Conservation (phyloP, 176 grass and related monocot genomes). For the Chrysopogon serrulatus region DNA sequence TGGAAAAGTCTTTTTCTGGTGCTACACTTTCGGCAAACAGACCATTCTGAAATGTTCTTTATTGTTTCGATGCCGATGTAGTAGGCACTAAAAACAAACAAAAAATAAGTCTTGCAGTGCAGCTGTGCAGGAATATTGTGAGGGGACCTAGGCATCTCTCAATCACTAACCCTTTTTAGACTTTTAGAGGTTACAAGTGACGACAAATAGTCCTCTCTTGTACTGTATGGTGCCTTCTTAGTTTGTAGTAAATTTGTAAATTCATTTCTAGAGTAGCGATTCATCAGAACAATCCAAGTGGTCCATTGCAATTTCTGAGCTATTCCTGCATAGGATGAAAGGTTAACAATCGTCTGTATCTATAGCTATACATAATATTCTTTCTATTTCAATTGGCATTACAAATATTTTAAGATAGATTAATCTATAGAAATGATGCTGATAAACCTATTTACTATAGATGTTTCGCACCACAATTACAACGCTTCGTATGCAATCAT, state of each 20-base stretch:
- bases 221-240: neutral
- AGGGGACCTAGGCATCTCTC: constrained; percentile 5
- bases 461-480: too few relatives aligned
- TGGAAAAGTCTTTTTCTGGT: neutral
- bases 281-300: neutral
- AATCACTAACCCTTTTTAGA: neutral
- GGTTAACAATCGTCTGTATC: too few relatives aligned
- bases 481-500: too few relatives aligned
- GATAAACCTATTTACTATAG: too few relatives aligned
- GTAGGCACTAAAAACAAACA: neutral
- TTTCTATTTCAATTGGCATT: neutral
- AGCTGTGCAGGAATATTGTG: neutral
- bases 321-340: neutral
- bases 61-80: neutral
- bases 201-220: constrained; percentile 15
- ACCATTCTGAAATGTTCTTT: neutral
- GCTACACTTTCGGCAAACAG: constrained; percentile 32
- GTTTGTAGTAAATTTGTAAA: neutral
- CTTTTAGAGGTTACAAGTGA: neutral
- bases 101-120: neutral
- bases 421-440: too few relatives aligned
- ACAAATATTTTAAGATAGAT: neutral
- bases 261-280: neutral
- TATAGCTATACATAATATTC: too few relatives aligned
- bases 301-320: neutral